phyloP scores from a whole-genome alignment of 164 flowering plant genomes.

The Pachysandra terminalis region DNA sequence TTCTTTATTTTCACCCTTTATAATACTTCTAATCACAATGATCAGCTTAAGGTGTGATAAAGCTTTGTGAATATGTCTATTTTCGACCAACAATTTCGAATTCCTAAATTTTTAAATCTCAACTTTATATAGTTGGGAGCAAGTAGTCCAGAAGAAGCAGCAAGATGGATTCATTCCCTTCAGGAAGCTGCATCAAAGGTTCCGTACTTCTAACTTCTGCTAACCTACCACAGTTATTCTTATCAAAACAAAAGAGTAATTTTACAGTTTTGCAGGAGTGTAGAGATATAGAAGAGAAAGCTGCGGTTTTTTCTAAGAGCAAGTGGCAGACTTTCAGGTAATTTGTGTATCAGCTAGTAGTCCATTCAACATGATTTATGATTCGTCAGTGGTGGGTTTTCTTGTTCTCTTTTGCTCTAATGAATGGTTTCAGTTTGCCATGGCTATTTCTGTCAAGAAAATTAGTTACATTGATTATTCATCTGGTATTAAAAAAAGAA shows the following conservation, averaged over 20 bases:
- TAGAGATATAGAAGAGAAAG: conserved; percentile 27
- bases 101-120: conserved; percentile 11
- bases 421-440: neutral
- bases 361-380: neutral
- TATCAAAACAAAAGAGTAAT: neutral
- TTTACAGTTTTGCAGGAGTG: conserved; percentile 36
- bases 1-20: conserved; percentile 82
- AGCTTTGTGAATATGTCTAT: neutral
- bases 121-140: conserved; percentile 64
- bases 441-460: neutral
- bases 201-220: neutral
- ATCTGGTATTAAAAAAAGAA: too few relatives aligned
- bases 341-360: neutral
- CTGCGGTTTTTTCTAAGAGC: conserved; percentile 31
- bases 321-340: conserved; percentile 69
- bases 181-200: conserved; percentile 76
- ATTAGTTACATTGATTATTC: neutral
- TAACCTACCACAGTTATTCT: neutral
- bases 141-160: conserved; percentile 87
- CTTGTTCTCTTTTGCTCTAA: neutral
- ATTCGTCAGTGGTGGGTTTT: neutral
- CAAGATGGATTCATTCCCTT: conserved; percentile 72
- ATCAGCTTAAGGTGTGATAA: conserved; percentile 67
- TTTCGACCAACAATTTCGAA: neutral
- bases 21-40: conserved; percentile 61